Evolutionary conservation across 164 flowering plant species (phyloP).

Genomic region (Sextonia rubra): DNA sequence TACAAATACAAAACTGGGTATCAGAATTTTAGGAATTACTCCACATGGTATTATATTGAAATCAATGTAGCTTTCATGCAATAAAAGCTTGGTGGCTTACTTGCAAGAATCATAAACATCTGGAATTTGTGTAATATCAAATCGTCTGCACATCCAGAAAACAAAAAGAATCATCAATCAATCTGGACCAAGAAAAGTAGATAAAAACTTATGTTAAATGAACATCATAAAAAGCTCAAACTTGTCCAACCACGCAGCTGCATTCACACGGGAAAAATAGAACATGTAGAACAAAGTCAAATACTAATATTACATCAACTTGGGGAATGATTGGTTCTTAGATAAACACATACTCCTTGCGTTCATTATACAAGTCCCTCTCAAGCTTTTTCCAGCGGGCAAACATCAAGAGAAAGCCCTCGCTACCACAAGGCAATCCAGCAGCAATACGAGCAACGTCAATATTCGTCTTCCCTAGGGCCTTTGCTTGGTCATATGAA

Average conservation of each 20-base stretch:
- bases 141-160: slow-evolving; percentile 59
- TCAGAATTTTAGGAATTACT: background rate
- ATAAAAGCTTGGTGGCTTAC: slow-evolving; percentile 43
- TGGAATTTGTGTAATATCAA: slow-evolving; percentile 96
- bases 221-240: background rate
- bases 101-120: slow-evolving; percentile 99
- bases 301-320: background rate
- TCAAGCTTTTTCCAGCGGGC: slow-evolving; percentile 99
- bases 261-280: too few species aligned
- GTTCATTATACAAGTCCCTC: slow-evolving; percentile 92
- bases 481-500: slow-evolving; percentile 97
- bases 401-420: slow-evolving; percentile 97
- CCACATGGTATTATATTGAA: background rate
- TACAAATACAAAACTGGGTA: background rate
- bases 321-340: background rate
- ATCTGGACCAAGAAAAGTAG: background rate
- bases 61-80: background rate
- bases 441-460: slow-evolving; percentile 96
- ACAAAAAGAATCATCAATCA: slow-evolving; percentile 7
- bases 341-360: slow-evolving; percentile 64
- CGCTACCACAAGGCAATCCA: slow-evolving; percentile 99
- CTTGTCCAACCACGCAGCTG: background rate
- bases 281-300: background rate
- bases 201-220: background rate
- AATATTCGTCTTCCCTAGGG: slow-evolving; percentile 92